These are phyloP conservation scores for Annona cherimola DNA, from an alignment of 164 flowering plant species.

Conservation along the genomic window DNA sequence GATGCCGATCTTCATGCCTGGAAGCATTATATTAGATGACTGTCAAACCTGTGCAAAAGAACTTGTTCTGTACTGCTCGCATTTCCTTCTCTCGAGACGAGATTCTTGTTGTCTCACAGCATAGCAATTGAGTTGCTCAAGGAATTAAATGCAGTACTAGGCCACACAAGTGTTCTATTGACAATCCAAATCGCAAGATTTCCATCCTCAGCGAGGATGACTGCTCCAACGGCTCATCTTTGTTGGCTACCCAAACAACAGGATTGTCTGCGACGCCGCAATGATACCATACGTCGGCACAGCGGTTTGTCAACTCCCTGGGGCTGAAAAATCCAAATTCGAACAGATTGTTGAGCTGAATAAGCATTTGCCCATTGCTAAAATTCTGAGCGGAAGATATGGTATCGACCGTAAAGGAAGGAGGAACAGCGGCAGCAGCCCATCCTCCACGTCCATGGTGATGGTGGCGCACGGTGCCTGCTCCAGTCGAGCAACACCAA, in stretches of 20 bases:
- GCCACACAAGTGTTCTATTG: background rate
- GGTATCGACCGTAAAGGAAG: constrained; percentile 1
- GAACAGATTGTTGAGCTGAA: background rate
- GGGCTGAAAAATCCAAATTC: constrained; percentile 2
- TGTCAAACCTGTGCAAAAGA: constrained; percentile 34
- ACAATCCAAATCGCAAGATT: background rate
- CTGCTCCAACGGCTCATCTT: background rate
- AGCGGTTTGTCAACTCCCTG: background rate
- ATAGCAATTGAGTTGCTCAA: background rate
- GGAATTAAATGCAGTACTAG: too few relatives aligned
- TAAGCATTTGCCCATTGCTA: background rate
- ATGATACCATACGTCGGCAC: background rate
- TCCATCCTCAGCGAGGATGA: background rate
- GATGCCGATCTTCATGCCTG: constrained; percentile 31
- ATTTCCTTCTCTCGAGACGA: constrained; percentile 2
- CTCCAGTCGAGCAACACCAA: too few relatives aligned
- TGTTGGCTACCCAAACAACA: constrained; percentile 10
- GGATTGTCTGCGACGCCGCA: background rate
- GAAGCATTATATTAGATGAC: constrained; percentile 31
- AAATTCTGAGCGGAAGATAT: constrained; percentile 1
- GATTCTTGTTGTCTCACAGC: background rate
- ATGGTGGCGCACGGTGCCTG: too few relatives aligned
- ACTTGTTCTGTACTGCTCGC: background rate
- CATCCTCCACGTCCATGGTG: too few relatives aligned
- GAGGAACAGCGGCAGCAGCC: background rate